Evolutionary conservation across 179 eudicot species (phyloP).

Genomic region (Nepenthes alata): DNA sequence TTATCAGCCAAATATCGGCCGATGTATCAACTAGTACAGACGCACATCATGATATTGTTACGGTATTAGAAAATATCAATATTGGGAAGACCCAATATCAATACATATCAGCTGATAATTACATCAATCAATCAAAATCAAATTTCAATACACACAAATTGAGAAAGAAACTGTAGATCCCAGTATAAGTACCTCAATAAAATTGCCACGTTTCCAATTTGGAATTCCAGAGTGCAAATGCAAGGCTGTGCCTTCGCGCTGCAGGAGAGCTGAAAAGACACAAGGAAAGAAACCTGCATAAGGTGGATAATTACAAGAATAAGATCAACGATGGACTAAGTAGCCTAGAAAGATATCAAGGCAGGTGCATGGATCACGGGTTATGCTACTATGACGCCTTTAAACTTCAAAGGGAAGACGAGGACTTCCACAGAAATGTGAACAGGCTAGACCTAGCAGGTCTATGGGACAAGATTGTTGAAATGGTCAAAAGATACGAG

Average conservation of each 20-base stretch:
- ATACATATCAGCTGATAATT: no score
- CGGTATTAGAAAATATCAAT: no score
- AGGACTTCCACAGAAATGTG: conserved; percentile 64
- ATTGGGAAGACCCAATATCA: no score
- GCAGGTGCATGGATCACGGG: conserved; percentile 27
- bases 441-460: conserved; percentile 68
- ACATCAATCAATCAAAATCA: no score
- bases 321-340: conserved; percentile 33
- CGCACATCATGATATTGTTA: no score
- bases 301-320: conserved; percentile 32
- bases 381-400: conserved; percentile 78
- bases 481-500: conserved; percentile 61
- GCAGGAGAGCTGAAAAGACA: conserved; percentile 66
- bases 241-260: conserved; percentile 73
- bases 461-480: conserved; percentile 84
- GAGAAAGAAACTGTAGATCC: background rate
- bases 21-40: no score
- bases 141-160: no score
- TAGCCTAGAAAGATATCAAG: conserved; percentile 41
- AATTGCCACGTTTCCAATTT: conserved; percentile 1
- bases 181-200: background rate
- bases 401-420: conserved; percentile 41
- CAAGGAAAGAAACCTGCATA: conserved; percentile 38
- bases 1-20: no score
- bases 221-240: conserved; percentile 52